Percentiles rank a stretch among this genome's conserved stretches.
phyloP scores from a whole-genome alignment of 495 filamentous ascomycete species.

The Neurospora cerealis region DNA sequence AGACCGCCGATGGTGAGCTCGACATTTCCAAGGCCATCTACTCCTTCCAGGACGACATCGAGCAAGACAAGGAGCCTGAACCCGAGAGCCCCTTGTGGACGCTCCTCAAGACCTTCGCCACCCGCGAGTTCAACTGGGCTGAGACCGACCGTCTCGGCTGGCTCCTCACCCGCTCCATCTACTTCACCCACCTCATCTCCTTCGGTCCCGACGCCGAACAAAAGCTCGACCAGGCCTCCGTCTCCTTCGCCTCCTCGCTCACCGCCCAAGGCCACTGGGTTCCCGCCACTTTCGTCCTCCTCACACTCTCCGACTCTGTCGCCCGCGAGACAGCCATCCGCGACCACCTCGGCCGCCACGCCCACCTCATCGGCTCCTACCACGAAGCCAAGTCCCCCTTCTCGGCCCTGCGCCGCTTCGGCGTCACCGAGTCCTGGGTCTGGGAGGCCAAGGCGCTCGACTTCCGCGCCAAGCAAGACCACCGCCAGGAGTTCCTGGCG shows the following conservation, averaged over 20 bases:
- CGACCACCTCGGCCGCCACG: constrained; percentile 58
- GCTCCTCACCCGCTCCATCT: constrained; percentile 57
- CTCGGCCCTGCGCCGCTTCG: constrained; percentile 36
- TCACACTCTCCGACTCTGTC: constrained; percentile 58
- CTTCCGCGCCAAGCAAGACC: constrained; percentile 55
- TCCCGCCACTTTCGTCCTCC: constrained; percentile 60
- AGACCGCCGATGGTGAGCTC: constrained; percentile 37
- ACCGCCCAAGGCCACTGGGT: constrained; percentile 57
- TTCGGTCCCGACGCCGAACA: constrained; percentile 34
- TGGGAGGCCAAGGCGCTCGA: constrained; percentile 80
- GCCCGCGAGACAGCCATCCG: constrained; percentile 58
- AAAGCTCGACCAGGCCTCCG: constrained; percentile 54
- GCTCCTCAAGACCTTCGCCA: constrained; percentile 68
- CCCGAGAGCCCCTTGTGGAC: constrained; percentile 78
- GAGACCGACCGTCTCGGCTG: constrained; percentile 64
- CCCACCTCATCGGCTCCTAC: constrained; percentile 36
- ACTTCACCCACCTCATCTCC: constrained; percentile 33
- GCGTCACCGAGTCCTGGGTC: constrained; percentile 67
- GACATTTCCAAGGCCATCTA: constrained; percentile 59
- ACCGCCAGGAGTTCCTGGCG: constrained; percentile 57
- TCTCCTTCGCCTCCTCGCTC: constrained; percentile 64
- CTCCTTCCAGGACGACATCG: constrained; percentile 58
- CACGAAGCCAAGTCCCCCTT: constrained; percentile 8
- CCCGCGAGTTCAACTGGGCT: constrained; percentile 45
- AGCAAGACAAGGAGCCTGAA: constrained; percentile 48